Base-by-base conservation (phyloP, 2,329 filamentous ascomycete genomes). In the Leptodontidium sp. region DNA sequence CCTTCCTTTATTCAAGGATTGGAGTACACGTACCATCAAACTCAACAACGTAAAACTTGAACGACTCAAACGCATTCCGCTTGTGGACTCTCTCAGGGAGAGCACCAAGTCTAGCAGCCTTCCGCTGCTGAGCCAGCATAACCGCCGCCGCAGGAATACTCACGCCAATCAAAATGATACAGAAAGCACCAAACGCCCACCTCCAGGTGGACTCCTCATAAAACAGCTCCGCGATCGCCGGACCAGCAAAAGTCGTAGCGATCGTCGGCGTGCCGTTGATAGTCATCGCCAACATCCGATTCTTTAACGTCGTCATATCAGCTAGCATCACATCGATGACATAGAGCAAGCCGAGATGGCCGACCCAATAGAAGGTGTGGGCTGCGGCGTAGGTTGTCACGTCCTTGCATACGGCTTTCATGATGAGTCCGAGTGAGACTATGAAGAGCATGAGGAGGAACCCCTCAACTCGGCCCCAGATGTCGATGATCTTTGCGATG, bases 171-270 rank as follows among this genome's bases (percentile, higher is more conserved):
- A 88, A 80, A 67, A 92, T 83, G 71, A 93, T 88, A 52, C 86
- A 83, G 78, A 90, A 92, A 72, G 85, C 83, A 45, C 88, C 90
- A 74, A 89, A 92, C 0, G 84, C 89, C 90, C 90, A 92, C 49
- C 88, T 84, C 85, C 87, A 92, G 52, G 84, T 87, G 2, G 84
- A 80, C 4, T 84, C 79, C 0, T 81, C 75, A 58, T 88, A 80
- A 67, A 90, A 85, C 0, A 80, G 79, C 21, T 85, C 80, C 0
- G 86, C 85, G 68, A 90, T 84, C 11, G 67, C 55, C 21, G 83
- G 85, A 1, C 87, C 84, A 4, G 87, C 85, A 53, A 88, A 92
- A 1, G 88, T 86, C 2, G 89, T 91, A 71, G 87, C 83, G 61
- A 92, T 84, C 74, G 88, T 90, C 38, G 74, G 73, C 3, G 73